These are phyloP conservation scores for Verruconis gallopava DNA, from an alignment of 2,329 filamentous ascomycete species.

Conservation along the genomic window DNA sequence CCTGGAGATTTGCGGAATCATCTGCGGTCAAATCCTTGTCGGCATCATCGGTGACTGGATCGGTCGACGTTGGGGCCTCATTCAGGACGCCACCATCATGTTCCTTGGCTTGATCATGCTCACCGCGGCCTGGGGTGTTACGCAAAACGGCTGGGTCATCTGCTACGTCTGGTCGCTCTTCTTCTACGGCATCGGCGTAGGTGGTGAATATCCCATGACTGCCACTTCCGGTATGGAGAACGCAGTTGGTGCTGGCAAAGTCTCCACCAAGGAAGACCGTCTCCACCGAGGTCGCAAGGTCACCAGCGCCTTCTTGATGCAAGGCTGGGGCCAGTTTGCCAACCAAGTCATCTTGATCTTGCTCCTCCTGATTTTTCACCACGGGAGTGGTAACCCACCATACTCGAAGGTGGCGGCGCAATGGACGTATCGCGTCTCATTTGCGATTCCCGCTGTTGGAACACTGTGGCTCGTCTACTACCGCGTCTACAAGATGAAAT, in stretches of 20 bases:
- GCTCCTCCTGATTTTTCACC: slow-evolving; percentile 78
- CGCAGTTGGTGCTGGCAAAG: slow-evolving; percentile 67
- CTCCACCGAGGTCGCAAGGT: slow-evolving; percentile 93
- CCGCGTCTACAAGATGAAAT: slow-evolving; percentile 87
- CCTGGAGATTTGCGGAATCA: slow-evolving; percentile 88
- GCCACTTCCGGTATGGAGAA: slow-evolving; percentile 90
- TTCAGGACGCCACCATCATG: slow-evolving; percentile 93
- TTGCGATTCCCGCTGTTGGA: slow-evolving; percentile 79
- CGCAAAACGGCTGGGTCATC: slow-evolving; percentile 87
- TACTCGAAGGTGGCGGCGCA: slow-evolving; percentile 69
- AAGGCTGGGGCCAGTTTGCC: slow-evolving; percentile 92
- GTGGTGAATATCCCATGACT: slow-evolving; percentile 93
- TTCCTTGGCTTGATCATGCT: slow-evolving; percentile 85
- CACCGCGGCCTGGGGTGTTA: slow-evolving; percentile 77
- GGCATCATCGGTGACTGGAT: slow-evolving; percentile 71
- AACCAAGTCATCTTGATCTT: slow-evolving; percentile 88
- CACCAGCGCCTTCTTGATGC: slow-evolving; percentile 93
- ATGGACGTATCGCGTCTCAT: slow-evolving; percentile 85
- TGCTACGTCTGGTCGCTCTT: slow-evolving; percentile 93
- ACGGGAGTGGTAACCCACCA: slow-evolving; percentile 59
- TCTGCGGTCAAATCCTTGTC: slow-evolving; percentile 70
- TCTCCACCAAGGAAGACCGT: slow-evolving; percentile 85
- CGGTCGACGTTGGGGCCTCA: slow-evolving; percentile 86
- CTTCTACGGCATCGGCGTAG: slow-evolving; percentile 64
- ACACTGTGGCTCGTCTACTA: slow-evolving; percentile 95